Conservation (phyloP, 2,329 filamentous ascomycete species). For the Passalora sequoiae region DNA sequence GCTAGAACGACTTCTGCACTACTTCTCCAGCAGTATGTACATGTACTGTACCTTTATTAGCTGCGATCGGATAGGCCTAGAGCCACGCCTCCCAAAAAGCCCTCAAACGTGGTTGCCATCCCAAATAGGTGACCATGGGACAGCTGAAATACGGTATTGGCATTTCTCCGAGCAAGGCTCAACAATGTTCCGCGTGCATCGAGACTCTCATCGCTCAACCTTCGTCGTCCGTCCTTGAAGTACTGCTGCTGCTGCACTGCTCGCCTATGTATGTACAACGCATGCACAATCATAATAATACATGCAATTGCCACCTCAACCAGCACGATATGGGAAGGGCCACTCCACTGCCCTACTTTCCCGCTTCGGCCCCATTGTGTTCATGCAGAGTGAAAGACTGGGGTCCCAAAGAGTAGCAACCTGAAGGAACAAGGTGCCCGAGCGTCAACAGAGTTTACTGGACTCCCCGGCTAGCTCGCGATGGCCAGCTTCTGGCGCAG, state of each 20-base stretch:
- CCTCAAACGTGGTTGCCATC: not conserved
- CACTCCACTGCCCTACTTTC: not conserved
- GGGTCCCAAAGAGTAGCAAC: too few species aligned
- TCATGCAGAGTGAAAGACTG: conserved; percentile 10
- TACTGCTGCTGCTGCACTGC: not conserved
- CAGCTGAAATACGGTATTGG: not conserved
- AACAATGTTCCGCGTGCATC: not conserved
- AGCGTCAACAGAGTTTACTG: conserved; percentile 32
- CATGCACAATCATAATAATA: too few species aligned
- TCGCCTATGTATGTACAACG: not conserved
- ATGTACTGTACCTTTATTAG: not conserved
- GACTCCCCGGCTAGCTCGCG: conserved; percentile 37
- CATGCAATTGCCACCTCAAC: conserved; percentile 5
- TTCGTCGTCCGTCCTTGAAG: too few species aligned
- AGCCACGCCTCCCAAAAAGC: not conserved
- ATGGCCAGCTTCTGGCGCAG: conserved; percentile 40
- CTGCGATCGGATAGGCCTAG: not conserved
- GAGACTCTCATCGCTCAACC: not conserved
- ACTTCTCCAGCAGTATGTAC: not conserved
- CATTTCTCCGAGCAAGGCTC: not conserved
- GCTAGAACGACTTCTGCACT: not conserved
- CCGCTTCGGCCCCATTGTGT: conserved; percentile 4
- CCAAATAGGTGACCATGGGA: not conserved
- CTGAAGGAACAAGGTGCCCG: too few species aligned
- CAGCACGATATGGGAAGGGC: not conserved